Base-by-base conservation (phyloP, 805 yeast species). In the Saccharomycopsis babjevae region DNA sequence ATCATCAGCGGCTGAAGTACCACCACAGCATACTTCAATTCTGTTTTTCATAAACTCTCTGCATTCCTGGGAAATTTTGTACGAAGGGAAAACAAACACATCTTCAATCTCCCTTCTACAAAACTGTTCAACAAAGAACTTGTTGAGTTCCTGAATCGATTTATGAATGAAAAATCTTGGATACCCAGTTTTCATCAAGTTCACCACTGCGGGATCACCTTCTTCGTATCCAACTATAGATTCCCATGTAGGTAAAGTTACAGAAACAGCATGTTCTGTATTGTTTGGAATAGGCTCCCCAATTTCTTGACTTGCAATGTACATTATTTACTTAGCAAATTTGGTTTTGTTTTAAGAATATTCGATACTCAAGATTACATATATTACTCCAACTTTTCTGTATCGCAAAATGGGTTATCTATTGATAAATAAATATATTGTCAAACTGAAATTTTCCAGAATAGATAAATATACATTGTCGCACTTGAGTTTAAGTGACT, bases 231-330 rank as follows among this genome's bases (percentile, higher is more conserved):
- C 97, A 1, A 94, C 88, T 3, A 88, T 89, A 54, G 96, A 90
- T 57, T 83, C 87, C 99, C 98, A 94, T 0, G 97, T 88, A 7
- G 99, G 99, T 39, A 93, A 78, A 1, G 96, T 88, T 56, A 93
- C 97, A 13, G 97, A 89, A 1, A 93, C 97, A 0, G 97, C 97
- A 72, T 94, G 98, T 2, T 86, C 84, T 0, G 96, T 86, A 70
- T 89, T 85, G 62, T 88, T 86, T 2, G 99, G 97, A 62, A 94
- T 92, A 1, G 97, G 83, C 18, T 81, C 86, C 3, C 97, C 97
- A 18, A 90, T 80, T 50, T 74, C 75, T 69, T 82, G 65, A 43
- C 64, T 61, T 13, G 62, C 59, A 20, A 30, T 20, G 50, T 63
- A 63, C 65, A 63, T 34, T 13, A 7, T 34, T 3, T 13, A 34